Percentiles rank a stretch among this genome's conserved stretches.
Conservation (phyloP, 2,329 filamentous ascomycete genomes). For the Zalaria obscura region DNA sequence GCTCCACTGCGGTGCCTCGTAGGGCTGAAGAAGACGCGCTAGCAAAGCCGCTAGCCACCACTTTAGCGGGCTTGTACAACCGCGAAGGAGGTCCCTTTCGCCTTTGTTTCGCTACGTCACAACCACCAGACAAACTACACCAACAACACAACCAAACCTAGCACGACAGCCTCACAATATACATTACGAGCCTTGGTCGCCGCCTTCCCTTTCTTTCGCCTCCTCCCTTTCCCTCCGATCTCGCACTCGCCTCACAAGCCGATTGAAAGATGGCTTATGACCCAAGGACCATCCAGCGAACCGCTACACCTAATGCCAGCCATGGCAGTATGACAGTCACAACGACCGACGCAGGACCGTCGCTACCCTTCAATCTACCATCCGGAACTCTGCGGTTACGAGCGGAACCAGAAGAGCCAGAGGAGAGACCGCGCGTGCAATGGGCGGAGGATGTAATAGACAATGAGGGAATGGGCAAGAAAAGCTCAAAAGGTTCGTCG, state of each 20-base stretch:
- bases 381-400: conserved; percentile 24
- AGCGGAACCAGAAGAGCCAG: conserved; percentile 21
- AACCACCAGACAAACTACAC: too few species aligned
- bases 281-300: conserved; percentile 3
- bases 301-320: conserved; percentile 12
- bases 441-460: conserved; percentile 92
- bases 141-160: neutral
- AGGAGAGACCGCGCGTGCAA: conserved; percentile 51
- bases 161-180: too few species aligned
- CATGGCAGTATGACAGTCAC: conserved; percentile 18
- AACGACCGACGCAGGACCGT: conserved; percentile 11
- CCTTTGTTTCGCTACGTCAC: too few species aligned
- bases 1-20: too few species aligned
- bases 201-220: neutral
- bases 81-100: too few species aligned
- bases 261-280: conserved; percentile 3
- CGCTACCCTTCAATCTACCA: conserved; percentile 8
- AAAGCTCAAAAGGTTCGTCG: conserved; percentile 71
- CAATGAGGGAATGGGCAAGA: conserved; percentile 88
- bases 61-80: too few species aligned
- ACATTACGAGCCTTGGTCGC: neutral
- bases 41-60: too few species aligned
- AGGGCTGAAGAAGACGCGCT: too few species aligned
- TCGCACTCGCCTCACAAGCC: neutral
- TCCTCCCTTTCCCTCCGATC: neutral